phyloP scores from a whole-genome alignment of 225 moss, liverwort and hornwort species.

The Rhytidiadelphus loreus region DNA sequence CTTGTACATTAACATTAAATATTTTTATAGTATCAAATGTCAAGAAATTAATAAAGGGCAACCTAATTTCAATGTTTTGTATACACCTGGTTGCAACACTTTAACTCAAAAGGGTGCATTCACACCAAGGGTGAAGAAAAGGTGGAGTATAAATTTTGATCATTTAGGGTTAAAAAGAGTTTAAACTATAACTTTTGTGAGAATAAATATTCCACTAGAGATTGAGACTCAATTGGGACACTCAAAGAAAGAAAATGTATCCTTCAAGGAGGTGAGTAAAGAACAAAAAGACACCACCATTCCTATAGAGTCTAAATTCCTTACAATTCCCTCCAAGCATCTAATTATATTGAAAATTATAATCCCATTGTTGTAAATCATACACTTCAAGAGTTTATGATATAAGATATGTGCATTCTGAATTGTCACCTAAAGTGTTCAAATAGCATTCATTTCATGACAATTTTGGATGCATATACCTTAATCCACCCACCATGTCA shows the following conservation, averaged over 20 bases:
- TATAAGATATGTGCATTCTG: background rate
- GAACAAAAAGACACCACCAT: background rate
- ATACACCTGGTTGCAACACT: no score
- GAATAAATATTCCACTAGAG: background rate
- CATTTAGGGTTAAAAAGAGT: background rate
- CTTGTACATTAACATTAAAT: no score
- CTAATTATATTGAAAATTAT: no score
- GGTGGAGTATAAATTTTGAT: background rate
- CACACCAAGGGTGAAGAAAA: background rate
- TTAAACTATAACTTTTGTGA: background rate
- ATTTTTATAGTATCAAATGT: no score
- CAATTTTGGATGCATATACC: background rate
- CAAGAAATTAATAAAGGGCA: no score
- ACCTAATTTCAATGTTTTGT: no score
- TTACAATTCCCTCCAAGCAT: background rate
- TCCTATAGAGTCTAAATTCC: rapidly evolving
- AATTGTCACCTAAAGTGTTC: background rate
- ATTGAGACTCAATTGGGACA: background rate
- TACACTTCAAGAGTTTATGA: background rate
- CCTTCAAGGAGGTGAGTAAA: background rate
- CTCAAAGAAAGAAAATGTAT: background rate
- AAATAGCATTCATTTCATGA: background rate
- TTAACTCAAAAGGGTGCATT: no score
- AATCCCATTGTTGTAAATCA: background rate
- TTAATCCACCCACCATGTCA: background rate